These are phyloP conservation scores for Berkeleyomyces rouxiae DNA, from an alignment of 2,329 filamentous ascomycete genomes.

Conservation along the genomic window DNA sequence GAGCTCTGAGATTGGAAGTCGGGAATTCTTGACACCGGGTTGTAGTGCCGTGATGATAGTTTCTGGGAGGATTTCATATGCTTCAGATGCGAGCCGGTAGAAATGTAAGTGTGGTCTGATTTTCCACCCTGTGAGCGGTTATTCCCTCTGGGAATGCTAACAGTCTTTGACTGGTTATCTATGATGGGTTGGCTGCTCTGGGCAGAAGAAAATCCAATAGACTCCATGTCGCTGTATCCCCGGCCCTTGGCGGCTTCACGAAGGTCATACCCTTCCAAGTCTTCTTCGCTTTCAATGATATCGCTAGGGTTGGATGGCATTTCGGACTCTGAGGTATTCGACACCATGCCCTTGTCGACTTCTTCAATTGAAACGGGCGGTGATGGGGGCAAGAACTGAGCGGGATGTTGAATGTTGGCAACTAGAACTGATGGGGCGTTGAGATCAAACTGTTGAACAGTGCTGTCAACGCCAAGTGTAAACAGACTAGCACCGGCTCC, in stretches of 20 bases:
- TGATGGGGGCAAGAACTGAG: conserved; percentile 60
- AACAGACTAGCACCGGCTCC: conserved; percentile 85
- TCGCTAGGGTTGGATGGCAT: conserved; percentile 39
- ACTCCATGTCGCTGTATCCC: conserved; percentile 5
- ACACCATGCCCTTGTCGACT: conserved; percentile 34
- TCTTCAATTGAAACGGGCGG: conserved; percentile 68
- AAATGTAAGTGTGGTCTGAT: conserved; percentile 50
- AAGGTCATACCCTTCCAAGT: conserved; percentile 26
- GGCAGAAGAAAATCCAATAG: conserved; percentile 42
- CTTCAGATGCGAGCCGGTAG: conserved; percentile 37
- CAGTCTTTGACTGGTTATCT: background rate
- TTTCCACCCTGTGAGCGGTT: background rate
- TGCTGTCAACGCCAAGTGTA: conserved; percentile 73
- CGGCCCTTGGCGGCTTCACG: background rate
- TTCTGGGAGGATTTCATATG: background rate
- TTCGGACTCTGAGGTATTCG: conserved; percentile 35
- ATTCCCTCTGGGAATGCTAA: conserved; percentile 28
- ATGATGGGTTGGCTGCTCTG: conserved; percentile 28
- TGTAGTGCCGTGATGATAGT: background rate
- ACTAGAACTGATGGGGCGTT: conserved; percentile 70
- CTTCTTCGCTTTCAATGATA: conserved; percentile 55
- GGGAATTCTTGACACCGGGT: background rate
- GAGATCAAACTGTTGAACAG: conserved; percentile 87
- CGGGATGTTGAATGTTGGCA: conserved; percentile 72
- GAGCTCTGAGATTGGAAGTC: conserved; percentile 4